Percentiles rank a stretch among this genome's conserved stretches.
Evolutionary conservation across 192 early-diverging fungal species (phyloP).

Genomic region (Coemansia sp.): DNA sequence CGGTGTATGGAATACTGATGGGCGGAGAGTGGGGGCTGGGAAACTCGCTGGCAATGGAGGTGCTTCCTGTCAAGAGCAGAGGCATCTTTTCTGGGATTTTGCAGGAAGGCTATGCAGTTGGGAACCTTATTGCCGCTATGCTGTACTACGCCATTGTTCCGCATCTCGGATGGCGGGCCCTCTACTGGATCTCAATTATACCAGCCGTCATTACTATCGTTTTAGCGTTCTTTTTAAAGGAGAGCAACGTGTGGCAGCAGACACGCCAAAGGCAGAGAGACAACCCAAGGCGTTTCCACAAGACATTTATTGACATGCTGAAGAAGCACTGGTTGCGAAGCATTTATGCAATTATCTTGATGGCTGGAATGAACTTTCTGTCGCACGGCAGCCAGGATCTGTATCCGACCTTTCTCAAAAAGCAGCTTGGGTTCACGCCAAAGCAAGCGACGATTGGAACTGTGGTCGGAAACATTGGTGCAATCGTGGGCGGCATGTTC

Average conservation of each 20-base stretch:
- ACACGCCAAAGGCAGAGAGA: conserved; percentile 30
- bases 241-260: conserved; percentile 59
- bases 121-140: conserved; percentile 66
- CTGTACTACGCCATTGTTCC: conserved; percentile 61
- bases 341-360: conserved; percentile 58
- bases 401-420: conserved; percentile 68
- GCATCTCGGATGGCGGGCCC: conserved; percentile 63
- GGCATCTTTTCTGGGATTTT: conserved; percentile 77
- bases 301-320: conserved; percentile 42
- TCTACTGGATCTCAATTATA: conserved; percentile 68
- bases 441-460: conserved; percentile 60
- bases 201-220: conserved; percentile 62
- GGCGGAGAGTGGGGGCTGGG: conserved; percentile 77
- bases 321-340: conserved; percentile 60
- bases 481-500: conserved; percentile 68
- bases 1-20: conserved; percentile 64
- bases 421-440: conserved; percentile 59
- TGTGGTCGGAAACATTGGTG: conserved; percentile 64
- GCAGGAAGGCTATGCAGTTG: conserved; percentile 71
- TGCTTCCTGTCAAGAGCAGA: conserved; percentile 63
- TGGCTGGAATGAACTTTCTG: conserved; percentile 72
- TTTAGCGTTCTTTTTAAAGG: conserved; percentile 65
- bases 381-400: conserved; percentile 72
- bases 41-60: conserved; percentile 72
- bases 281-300: conserved; percentile 35